Evolutionary conservation across 192 early-diverging fungal genomes (phyloP), one percentile per base, ranked within the genome.

Genomic region (Chytriomyces sp.): DNA sequence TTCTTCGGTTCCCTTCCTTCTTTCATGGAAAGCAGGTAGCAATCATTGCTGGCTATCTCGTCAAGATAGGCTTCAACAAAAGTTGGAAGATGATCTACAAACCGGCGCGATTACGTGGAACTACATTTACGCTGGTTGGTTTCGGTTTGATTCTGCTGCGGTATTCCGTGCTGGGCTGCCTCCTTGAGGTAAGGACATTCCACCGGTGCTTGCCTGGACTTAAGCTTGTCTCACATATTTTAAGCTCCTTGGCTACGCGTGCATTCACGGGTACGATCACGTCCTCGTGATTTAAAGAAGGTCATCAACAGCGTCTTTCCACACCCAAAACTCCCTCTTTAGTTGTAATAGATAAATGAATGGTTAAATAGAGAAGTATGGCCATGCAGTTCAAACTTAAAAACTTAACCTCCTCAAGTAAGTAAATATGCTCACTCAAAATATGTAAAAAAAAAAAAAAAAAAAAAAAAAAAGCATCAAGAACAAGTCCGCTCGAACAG

Each of bases 261-360:
- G 71, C 45, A 73, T 73, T 23, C 10, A 28, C 9, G 71, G 71
- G 13, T 73, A 63, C 44, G 71, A 73, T 62, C 71, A 73, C 44
- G 11, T 73, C 11, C 61, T 73, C 8, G 61, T 73, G 26, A 60
- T 73, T 26, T 73, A 46, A 73, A 6, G 35, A 35, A 48, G 3
- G 43, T 68, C 20, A 20, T 20, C 23, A 64, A 35, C 35, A 35
- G 1, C 35, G 35, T 64, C 20, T 64, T 20, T 26, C 11, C 62
- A 35, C 11, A 64, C 35, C 11, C 9, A 23, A 28, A 26, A 64
- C 62, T 20, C 11, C 11, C 35, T 24, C 23, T 64, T 64, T 20
- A 26, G 23, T 20, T 24, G 62, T 35, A 11, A 26, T 11, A 64
- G 35, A 64, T 20, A 35, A 35, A 35, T 35, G 4, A 35, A 35